Base-by-base conservation (phyloP, 805 yeast genomes). In the Lachancea mirantina region DNA sequence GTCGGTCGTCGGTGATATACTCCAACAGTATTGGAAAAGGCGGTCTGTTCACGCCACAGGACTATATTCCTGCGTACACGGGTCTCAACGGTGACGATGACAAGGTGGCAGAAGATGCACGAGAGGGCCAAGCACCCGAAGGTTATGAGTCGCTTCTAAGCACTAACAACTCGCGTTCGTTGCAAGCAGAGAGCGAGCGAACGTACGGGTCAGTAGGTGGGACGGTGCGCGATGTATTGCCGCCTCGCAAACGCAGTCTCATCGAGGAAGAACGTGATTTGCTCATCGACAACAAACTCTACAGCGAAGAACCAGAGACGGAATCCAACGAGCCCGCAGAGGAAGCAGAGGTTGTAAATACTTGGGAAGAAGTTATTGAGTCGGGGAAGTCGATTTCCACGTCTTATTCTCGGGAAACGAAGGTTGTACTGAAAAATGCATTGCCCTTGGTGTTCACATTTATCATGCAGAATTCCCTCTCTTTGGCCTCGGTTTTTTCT, bases 401-500 rank as follows among this genome's bases (percentile, higher is more conserved):
- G 0, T 40, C 59, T 8, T 49, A 45, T 24, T 67, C 65, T 43
- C 64, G 69, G 32, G 76, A 72, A 24, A 59, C 65, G 23, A 65
- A 56, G 34, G 69, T 55, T 3, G 38, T 64, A 19, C 36, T 50
- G 2, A 61, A 37, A 49, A 72, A 59, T 60, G 74, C 84, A 0
- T 49, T 74, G 19, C 89, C 89, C 0, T 57, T 81, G 45, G 65
- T 78, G 13, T 59, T 77, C 31, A 80, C 89, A 0, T 81, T 81
- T 45, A 50, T 81, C 17, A 57, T 81, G 38, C 87, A 81, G 50
- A 76, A 78, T 51, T 79, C 87, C 0, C 62, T 81, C 29, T 77
- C 84, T 3, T 78, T 82, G 31, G 84, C 87, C 10, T 77, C 84
- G 1, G 82, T 81, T 20, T 80, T 82, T 51, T 75, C 82, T 3